A percentile compares a stretch with the other conserved stretches of the same genome.
Conservation (phyloP, 495 filamentous ascomycete genomes). For the Talaromyces wortmannii region DNA sequence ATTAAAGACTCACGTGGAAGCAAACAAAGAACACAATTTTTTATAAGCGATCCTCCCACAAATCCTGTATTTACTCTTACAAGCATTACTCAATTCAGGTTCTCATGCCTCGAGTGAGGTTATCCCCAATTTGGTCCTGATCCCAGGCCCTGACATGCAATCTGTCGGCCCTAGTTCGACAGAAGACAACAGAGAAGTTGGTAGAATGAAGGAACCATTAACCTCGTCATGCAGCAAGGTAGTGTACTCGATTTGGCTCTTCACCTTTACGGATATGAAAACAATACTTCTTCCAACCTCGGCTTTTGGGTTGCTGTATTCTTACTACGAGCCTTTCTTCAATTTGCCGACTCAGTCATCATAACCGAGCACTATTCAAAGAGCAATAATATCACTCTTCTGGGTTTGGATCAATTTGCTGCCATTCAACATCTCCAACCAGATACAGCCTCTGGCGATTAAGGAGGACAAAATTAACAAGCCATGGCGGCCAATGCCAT, state of each 20-base stretch:
- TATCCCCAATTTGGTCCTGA: too few species aligned
- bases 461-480: constrained; percentile 27
- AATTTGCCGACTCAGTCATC: not conserved
- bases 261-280: constrained; percentile 32
- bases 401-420: constrained; percentile 29
- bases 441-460: constrained; percentile 15
- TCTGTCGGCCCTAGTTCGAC: too few species aligned
- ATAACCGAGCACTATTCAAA: not conserved
- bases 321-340: not conserved
- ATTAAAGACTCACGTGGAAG: too few species aligned
- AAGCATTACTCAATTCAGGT: too few species aligned
- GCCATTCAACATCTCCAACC: constrained; percentile 25
- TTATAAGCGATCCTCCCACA: too few species aligned
- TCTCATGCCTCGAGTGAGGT: too few species aligned
- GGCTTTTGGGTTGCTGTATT: constrained; percentile 17
- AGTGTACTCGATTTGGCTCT: constrained; percentile 25
- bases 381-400: not conserved
- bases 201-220: too few species aligned
- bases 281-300: constrained; percentile 29
- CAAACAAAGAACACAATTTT: too few species aligned
- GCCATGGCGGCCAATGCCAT: constrained; percentile 28
- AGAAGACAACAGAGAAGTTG: too few species aligned
- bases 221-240: too few species aligned
- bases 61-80: too few species aligned
- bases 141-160: too few species aligned